Base-by-base conservation (phyloP, 2,329 filamentous ascomycete genomes). In the Curvularia eragrostidis region DNA sequence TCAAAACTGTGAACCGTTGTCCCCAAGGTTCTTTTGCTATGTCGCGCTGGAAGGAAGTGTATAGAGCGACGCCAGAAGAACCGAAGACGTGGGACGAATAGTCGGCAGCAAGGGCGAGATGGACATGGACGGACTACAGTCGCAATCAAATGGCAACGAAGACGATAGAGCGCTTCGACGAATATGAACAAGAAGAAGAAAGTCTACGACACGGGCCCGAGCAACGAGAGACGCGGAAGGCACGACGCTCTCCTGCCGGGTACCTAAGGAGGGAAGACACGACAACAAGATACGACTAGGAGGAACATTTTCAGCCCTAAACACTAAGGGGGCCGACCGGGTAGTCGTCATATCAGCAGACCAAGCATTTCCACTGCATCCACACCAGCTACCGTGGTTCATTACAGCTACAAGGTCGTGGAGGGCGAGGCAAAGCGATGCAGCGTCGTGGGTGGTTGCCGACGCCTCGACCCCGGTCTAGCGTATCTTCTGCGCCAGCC, bases 401-500 rank as follows among this genome's bases (percentile, higher is more conserved):
- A 68, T 67, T 66, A 69, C 65, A 65, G 49, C 46, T 64, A 36
- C 61, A 49, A 48, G 58, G 54, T 59, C 52, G 58, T 56, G 26
- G 61, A 63, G 65, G 63, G 58, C 54, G 58, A 62, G 61, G 62
- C 56, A 64, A 54, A 61, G 66, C 64, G 57, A 69, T 64, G 68
- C 57, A 61, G 66, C 64, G 36, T 52, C 56, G 61, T 74, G 72
- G 59, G 62, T 75, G 72, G 73, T 66, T 57, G 69, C 67, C 54
- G 66, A 57, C 53, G 53, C 48, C 61, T 44, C 42, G 51, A 56
- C 56, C 64, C 66, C 67, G 55, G 61, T 59, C 60, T 71, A 70
- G 70, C 62, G 63, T 38, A 13, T 39, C 48, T 39, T 19, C 2
- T 2, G 12, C 44, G 44, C 52, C 32, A 51, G 32, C 73, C 70